phyloP scores from a whole-genome alignment of 2,329 filamentous ascomycete species.

The Rachicladosporium sp. region DNA sequence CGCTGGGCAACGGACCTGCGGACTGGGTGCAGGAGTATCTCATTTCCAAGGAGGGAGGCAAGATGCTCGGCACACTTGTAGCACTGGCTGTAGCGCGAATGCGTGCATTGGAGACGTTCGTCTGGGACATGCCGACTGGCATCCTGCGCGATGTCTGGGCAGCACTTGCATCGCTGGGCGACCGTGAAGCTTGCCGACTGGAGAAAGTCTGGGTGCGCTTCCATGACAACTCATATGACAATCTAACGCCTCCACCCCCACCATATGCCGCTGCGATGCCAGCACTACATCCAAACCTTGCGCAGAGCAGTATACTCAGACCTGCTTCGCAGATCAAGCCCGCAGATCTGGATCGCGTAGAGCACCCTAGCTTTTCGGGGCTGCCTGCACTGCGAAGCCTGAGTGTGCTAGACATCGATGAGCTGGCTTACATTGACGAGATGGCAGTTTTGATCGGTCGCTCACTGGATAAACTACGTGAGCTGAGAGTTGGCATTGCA shows the following conservation, averaged over 20 bases:
- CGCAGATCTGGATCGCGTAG: slow-evolving; percentile 42
- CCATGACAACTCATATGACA: slow-evolving; percentile 57
- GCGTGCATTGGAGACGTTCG: slow-evolving; percentile 68
- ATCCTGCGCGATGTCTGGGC: slow-evolving; percentile 72
- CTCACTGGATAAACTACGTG: slow-evolving; percentile 52
- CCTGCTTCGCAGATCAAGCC: slow-evolving; percentile 14
- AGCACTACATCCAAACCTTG: no score
- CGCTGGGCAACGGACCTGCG: slow-evolving; percentile 65
- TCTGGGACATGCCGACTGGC: slow-evolving; percentile 84
- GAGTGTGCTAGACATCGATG: slow-evolving; percentile 69
- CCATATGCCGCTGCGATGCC: slow-evolving; percentile 8
- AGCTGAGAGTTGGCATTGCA: slow-evolving; percentile 63
- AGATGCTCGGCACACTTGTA: slow-evolving; percentile 77
- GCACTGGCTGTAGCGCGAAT: slow-evolving; percentile 70
- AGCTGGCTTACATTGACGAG: slow-evolving; percentile 71
- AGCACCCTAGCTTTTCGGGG: slow-evolving; percentile 69
- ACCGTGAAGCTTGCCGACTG: slow-evolving; percentile 52
- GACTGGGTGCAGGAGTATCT: slow-evolving; percentile 74
- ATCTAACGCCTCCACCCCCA: slow-evolving; percentile 15
- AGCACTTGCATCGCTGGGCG: slow-evolving; percentile 58
- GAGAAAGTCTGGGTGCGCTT: slow-evolving; percentile 69
- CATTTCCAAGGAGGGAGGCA: slow-evolving; percentile 70
- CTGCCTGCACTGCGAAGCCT: slow-evolving; percentile 63
- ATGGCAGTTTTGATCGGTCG: slow-evolving; percentile 65
- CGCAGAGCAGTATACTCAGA: neutral